Percentiles rank a stretch among this genome's conserved stretches.
Evolutionary conservation across 1,284 basidiomycete genomes (phyloP).

Genomic region (Cryptococcus floricola): DNA sequence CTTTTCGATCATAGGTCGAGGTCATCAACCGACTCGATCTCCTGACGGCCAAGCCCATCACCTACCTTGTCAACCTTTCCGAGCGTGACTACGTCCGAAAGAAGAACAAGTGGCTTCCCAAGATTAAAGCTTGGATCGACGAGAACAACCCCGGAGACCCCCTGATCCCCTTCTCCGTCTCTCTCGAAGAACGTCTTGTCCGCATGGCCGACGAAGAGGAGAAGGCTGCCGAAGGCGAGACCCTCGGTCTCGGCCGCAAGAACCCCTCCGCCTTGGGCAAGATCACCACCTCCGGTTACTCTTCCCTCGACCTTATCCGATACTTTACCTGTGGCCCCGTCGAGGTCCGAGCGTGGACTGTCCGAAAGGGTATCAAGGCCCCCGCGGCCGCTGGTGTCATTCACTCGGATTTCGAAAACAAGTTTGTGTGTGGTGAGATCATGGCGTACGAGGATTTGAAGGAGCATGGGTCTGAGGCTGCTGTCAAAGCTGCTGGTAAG

Average conservation of each 20-base stretch:
- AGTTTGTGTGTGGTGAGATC: constrained; percentile 99
- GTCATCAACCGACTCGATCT: constrained; percentile 89
- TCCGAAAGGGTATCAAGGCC: constrained; percentile 87
- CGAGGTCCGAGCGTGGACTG: constrained; percentile 98
- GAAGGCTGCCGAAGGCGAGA: constrained; percentile 71
- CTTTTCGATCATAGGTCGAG: constrained; percentile 66
- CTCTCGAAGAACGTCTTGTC: constrained; percentile 87
- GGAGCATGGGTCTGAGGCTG: constrained; percentile 82
- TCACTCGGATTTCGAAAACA: constrained; percentile 68
- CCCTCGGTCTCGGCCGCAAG: constrained; percentile 38
- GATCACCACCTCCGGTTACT: constrained; percentile 89
- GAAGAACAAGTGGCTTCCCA: constrained; percentile 99
- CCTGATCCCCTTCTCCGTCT: constrained; percentile 95
- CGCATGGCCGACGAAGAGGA: constrained; percentile 61
- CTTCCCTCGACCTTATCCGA: constrained; percentile 82
- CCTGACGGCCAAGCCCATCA: constrained; percentile 95
- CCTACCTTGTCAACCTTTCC: constrained; percentile 95
- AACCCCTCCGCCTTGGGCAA: constrained; percentile 68
- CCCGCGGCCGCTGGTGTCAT: constrained; percentile 98
- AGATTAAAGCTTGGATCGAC: constrained; percentile 99
- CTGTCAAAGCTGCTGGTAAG: constrained; percentile 94
- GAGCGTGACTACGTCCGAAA: constrained; percentile 94
- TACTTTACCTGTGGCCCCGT: constrained; percentile 97
- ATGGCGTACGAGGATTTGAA: constrained; percentile 89
- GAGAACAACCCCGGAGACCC: constrained; percentile 92